Base-by-base conservation (phyloP, 2,329 filamentous ascomycete genomes). In the Exophiala xenobiotica region DNA sequence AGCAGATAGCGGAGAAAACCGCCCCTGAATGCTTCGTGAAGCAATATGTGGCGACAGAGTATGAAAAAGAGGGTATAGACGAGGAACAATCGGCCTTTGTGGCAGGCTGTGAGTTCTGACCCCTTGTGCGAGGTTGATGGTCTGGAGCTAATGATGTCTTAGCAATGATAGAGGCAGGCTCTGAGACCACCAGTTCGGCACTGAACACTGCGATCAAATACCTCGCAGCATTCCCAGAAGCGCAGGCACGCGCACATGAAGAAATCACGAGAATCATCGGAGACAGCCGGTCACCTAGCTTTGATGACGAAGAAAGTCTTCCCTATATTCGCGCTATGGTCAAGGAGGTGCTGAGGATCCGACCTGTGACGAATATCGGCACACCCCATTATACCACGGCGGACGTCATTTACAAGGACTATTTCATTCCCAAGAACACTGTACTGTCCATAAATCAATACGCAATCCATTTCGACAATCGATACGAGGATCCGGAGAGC, bases 321-420 rank as follows among this genome's bases (percentile, higher is more conserved):
- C 78, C 78, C 0, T 83, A 82, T 58, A 63, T 81, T 26, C 69
- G 72, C n/a, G 76, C 75, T 1, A 68, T 79, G 6, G 71, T 81
- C n/a, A 80, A 81, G 53, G 81, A 84, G 53, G 70, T 77, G 1
- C 66, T 81, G 7, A 72, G 80, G 2, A 42, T 49, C 37, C 16
- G 41, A 16, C 67, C 67, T 3, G 56, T 59, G 3, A 51, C 49
- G 2, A 59, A 51, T 6, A 46, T 74, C 0, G 74, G 71, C 0
- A 69, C 72, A 1, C 77, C 77, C 0, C 77, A 80, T 49, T 73
- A 73, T 1, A 68, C 70, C 0, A 74, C 70, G 0, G 67, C 72
- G 19, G 75, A 79, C 40, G 75, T 79, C 48, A 59, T 63, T 5
- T 79, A 76, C 58, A 69, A 71, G 39, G 75, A 74, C n/a, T 78